Evolutionary conservation across 2,329 filamentous ascomycete genomes (phyloP).

Genomic region (Trichoderma polysporum): DNA sequence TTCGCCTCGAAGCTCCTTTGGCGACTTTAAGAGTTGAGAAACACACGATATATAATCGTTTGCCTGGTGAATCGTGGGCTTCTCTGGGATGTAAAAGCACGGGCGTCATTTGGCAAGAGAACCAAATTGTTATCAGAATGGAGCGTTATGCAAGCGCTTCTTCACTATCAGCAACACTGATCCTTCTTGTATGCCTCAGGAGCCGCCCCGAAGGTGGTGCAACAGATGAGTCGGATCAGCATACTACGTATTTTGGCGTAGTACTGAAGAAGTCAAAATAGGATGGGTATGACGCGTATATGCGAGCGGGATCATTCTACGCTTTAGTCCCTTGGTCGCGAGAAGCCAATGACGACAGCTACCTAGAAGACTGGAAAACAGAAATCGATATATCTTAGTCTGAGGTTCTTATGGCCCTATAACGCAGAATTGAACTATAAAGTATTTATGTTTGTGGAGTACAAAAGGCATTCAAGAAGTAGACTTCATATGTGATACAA

Average conservation of each 20-base stretch:
- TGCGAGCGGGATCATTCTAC: not conserved
- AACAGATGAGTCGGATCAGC: no score
- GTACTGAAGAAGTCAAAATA: not conserved
- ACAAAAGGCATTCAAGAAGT: no score
- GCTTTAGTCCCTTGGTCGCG: not conserved
- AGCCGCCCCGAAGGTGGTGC: no score
- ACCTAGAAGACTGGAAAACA: not conserved
- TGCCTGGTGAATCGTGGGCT: no score
- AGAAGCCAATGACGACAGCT: not conserved
- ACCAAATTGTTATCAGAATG: not conserved
- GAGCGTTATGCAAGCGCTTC: not conserved
- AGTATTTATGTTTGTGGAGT: no score
- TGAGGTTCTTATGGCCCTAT: not conserved
- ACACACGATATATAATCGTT: not conserved
- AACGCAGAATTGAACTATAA: no score
- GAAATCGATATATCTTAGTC: not conserved
- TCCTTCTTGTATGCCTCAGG: not conserved
- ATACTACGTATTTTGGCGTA: not conserved
- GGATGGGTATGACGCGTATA: not conserved
- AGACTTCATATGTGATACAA: no score
- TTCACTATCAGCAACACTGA: not conserved
- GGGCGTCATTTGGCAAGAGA: not conserved
- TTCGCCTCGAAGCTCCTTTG: not conserved
- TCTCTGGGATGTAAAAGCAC: not conserved
- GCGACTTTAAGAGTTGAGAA: not conserved